Evolutionary conservation across 2,329 filamentous ascomycete genomes (phyloP).

Genomic region (Alternaria brassicae): DNA sequence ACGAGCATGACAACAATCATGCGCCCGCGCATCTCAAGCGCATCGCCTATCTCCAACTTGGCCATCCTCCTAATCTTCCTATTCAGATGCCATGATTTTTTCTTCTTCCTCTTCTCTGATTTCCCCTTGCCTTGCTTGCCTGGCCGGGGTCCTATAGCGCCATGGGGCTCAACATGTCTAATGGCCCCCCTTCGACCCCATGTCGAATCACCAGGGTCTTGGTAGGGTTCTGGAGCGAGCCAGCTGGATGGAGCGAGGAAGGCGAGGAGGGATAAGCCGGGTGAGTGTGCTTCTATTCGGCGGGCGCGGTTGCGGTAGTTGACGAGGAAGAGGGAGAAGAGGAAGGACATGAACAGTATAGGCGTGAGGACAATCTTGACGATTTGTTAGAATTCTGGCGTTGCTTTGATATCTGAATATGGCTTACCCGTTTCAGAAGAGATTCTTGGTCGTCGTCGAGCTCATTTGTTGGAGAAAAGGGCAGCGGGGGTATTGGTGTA

Average conservation of each 20-base stretch:
- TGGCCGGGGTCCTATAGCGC: constrained; percentile 23
- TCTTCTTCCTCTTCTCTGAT: constrained; percentile 20
- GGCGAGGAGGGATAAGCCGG: constrained; percentile 25
- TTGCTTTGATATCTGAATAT: background rate
- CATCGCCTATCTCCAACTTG: constrained; percentile 68
- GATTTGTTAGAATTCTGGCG: background rate
- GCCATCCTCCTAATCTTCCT: constrained; percentile 63
- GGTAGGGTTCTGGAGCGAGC: constrained; percentile 55
- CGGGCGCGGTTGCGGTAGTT: constrained; percentile 63
- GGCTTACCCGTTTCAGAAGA: constrained; percentile 35
- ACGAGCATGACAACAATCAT: constrained; percentile 62
- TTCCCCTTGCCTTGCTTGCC: constrained; percentile 1
- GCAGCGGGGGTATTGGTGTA: constrained; percentile 31
- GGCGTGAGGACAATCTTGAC: constrained; percentile 64
- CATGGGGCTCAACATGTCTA: constrained; percentile 32
- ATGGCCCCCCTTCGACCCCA: constrained; percentile 26
- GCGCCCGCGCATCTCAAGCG: constrained; percentile 64
- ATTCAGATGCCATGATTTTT: constrained; percentile 48
- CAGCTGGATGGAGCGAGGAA: constrained; percentile 35
- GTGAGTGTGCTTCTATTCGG: constrained; percentile 51
- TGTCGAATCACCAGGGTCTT: constrained; percentile 43
- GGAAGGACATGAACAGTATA: constrained; percentile 68
- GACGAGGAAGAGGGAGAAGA: constrained; percentile 69
- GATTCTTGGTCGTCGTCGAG: constrained; percentile 29
- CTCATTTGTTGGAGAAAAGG: constrained; percentile 29